A percentile compares a stretch with the other conserved stretches of the same genome.
Conservation (phyloP, 305 asterid genomes). For the Fraxinus sp. region DNA sequence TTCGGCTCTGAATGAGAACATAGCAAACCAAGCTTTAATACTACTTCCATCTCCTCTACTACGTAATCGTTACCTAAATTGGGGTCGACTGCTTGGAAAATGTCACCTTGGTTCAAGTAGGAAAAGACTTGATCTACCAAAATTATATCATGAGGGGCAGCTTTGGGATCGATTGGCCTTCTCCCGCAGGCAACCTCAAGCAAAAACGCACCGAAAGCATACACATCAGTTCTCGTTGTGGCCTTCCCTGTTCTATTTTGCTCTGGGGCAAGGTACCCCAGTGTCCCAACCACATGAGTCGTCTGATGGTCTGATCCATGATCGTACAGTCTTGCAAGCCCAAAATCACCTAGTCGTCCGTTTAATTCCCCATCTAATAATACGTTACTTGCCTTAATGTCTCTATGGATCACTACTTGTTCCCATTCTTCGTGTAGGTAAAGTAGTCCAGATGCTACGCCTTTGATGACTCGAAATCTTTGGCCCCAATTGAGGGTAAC, state of each 20-base stretch:
- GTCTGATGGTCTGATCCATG: constrained; percentile 64
- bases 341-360: constrained; percentile 66
- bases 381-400: constrained; percentile 65
- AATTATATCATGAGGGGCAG: constrained; percentile 22
- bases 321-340: constrained; percentile 60
- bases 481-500: constrained; percentile 49
- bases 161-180: constrained; percentile 44
- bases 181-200: constrained; percentile 63
- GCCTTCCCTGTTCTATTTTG: constrained; percentile 62
- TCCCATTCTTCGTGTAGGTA: constrained; percentile 76
- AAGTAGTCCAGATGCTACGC: constrained; percentile 55
- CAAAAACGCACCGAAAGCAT: constrained; percentile 67
- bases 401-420: constrained; percentile 65
- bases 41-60: constrained; percentile 41
- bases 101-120: constrained; percentile 39
- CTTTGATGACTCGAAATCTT: constrained; percentile 48
- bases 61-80: constrained; percentile 33
- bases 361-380: constrained; percentile 50
- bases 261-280: constrained; percentile 72
- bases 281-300: constrained; percentile 61
- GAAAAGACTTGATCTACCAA: constrained; percentile 48
- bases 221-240: constrained; percentile 58
- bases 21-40: constrained; percentile 45
- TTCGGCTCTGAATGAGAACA: constrained; percentile 46
- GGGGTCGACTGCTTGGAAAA: constrained; percentile 38